Percentiles rank a stretch among this genome's conserved stretches.
These are phyloP conservation scores for Ogataea neopini DNA, from an alignment of 805 yeast species.

Conservation along the genomic window DNA sequence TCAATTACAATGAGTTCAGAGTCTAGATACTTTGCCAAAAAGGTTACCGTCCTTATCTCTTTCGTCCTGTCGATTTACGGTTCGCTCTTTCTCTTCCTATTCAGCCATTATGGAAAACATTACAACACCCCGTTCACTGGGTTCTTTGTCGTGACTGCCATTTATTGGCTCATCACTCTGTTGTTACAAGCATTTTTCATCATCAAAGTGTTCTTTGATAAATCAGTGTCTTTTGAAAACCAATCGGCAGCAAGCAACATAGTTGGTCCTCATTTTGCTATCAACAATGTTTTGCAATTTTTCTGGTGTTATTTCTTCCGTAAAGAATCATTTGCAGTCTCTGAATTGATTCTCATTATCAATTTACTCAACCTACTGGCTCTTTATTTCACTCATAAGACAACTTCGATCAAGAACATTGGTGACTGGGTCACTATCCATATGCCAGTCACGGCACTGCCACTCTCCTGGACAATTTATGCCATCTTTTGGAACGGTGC, in stretches of 20 bases:
- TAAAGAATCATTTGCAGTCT: constrained; percentile 54
- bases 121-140: constrained; percentile 73
- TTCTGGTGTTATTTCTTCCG: constrained; percentile 67
- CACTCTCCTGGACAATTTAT: constrained; percentile 72
- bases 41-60: constrained; percentile 51
- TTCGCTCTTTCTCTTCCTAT: constrained; percentile 55
- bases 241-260: constrained; percentile 37
- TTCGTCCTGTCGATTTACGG: constrained; percentile 58
- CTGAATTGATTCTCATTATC: constrained; percentile 57
- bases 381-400: constrained; percentile 58
- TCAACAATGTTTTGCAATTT: constrained; percentile 60
- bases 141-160: constrained; percentile 45
- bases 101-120: constrained; percentile 47
- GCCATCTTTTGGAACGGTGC: constrained; percentile 87
- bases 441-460: constrained; percentile 65
- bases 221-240: constrained; percentile 22
- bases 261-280: constrained; percentile 62
- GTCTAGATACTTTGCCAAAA: constrained; percentile 22
- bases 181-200: constrained; percentile 54
- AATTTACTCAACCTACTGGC: constrained; percentile 61
- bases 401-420: constrained; percentile 55
- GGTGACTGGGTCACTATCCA: constrained; percentile 60
- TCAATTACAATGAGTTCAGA: constrained; percentile 17
- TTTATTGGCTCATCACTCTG: constrained; percentile 60
- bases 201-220: constrained; percentile 39